Base-by-base conservation (phyloP, 2,329 filamentous ascomycete genomes). In the Ceratocystis destructans region DNA sequence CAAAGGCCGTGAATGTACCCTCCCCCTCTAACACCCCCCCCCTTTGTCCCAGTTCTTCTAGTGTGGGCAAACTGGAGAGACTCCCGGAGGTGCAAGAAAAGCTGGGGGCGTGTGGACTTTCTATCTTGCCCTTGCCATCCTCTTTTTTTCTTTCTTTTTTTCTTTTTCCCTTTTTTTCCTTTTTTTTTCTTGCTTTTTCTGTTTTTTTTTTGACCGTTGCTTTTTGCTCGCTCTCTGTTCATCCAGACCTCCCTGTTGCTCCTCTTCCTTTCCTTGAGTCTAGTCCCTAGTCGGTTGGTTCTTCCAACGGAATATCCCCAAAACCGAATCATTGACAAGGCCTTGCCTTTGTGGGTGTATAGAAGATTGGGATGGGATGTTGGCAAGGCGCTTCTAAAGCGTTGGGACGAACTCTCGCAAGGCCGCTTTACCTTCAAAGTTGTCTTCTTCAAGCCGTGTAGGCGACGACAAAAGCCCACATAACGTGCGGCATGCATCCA, bases 61-160 rank as follows among this genome's bases (percentile, higher is more conserved):
- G 57, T 31, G 28, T 57, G 28, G 53, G 22, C 15, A 33, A n/a
- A 31, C 53, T 57, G 53, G 53, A 57, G 53, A 57, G 53, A 57
- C 53, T 57, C 53, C 53, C 22, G 53, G 53, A 57, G 53, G 53
- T 57, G 53, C n/a, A 57, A 41, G 37, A 31, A 57, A 57, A 31
- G 53, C 22, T 57, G 53, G 22, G 53, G 53, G 53, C 5, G 53
- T 57, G 53, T 31, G 25, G 22, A 31, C 28, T 57, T 33, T 15
- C 46, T 50, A 20, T 41, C 48, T 25, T 50, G 48, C 48, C 48
- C 22, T 50, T 50, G n/a, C 17, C 37, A 41, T 41, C 22, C 17
- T 57, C n/a, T 57, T 12, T 28, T 31, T 15, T 45, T 17, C 17
- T 46, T 12, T 62, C 4, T 6, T 28, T 62, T 25, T 45, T 62